These are phyloP conservation scores for Alternaria gansuensis DNA, from an alignment of 2,329 filamentous ascomycete genomes.

Conservation along the genomic window DNA sequence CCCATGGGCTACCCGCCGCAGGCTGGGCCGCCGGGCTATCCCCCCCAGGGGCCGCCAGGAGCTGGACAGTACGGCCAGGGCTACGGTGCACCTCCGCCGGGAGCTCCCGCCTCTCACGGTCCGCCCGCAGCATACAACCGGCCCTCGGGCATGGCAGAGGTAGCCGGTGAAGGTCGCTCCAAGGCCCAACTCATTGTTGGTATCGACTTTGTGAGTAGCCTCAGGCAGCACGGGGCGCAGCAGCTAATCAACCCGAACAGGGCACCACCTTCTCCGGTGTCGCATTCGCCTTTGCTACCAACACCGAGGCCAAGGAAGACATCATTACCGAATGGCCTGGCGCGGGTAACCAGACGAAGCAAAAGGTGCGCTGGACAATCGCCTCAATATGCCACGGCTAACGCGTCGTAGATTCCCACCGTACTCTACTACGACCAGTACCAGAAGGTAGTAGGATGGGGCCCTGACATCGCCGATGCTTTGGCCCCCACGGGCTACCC, in stretches of 20 bases:
- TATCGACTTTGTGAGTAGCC: conserved; percentile 84
- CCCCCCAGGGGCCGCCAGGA: conserved; percentile 48
- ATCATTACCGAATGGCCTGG: conserved; percentile 99
- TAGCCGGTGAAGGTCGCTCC: conserved; percentile 86
- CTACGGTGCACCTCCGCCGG: conserved; percentile 41
- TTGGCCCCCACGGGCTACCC: conserved; percentile 96
- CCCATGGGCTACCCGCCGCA: conserved; percentile 54
- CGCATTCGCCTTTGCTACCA: conserved; percentile 90
- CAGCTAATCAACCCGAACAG: conserved; percentile 57
- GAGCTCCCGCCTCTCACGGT: conserved; percentile 45
- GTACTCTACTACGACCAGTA: conserved; percentile 99
- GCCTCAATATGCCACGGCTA: conserved; percentile 4
- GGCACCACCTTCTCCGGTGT: conserved; percentile 98
- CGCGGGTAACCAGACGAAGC: conserved; percentile 95
- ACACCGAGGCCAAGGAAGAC: conserved; percentile 96
- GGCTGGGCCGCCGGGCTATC: conserved; percentile 53
- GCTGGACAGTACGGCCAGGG: conserved; percentile 39
- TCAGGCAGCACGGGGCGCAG: conserved; percentile 48
- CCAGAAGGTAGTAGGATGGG: conserved; percentile 99
- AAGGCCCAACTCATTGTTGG: conserved; percentile 98
- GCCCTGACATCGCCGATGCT: conserved; percentile 96
- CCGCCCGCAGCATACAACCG: conserved; percentile 45
- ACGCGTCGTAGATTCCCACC: conserved; percentile 79
- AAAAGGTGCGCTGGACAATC: conserved; percentile 74
- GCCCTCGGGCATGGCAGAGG: conserved; percentile 64